phyloP scores from a whole-genome alignment of 148 eudicot species.

The Chenopodium formosanum region DNA sequence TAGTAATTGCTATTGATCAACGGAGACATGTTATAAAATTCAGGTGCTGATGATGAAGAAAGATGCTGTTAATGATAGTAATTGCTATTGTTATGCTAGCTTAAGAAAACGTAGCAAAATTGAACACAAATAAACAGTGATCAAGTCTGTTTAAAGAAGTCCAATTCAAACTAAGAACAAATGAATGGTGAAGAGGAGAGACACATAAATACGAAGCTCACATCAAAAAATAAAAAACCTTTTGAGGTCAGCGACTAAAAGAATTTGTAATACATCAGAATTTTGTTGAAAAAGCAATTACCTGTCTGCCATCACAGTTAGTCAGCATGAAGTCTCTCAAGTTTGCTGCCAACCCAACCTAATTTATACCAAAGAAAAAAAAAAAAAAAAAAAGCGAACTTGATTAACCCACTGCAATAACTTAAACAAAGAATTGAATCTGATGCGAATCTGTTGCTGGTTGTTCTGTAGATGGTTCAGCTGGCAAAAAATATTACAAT shows the following conservation, averaged over 20 bases:
- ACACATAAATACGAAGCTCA: neutral
- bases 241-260: neutral
- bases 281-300: slow-evolving; percentile 22
- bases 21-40: neutral
- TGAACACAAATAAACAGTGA: neutral
- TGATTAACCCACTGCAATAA: neutral
- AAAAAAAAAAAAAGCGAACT: neutral
- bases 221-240: neutral
- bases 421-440: neutral
- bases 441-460: neutral
- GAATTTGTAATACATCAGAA: neutral
- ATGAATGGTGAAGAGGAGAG: slow-evolving; percentile 4
- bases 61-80: neutral
- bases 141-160: neutral
- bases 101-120: neutral
- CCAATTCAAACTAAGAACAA: neutral
- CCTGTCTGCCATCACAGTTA: slow-evolving; percentile 75
- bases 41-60: neutral
- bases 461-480: neutral
- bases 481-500: neutral
- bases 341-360: slow-evolving; percentile 98
- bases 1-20: neutral
- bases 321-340: slow-evolving; percentile 73
- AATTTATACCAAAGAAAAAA: slow-evolving; percentile 17
- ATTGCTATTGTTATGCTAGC: neutral